Evolutionary conservation across 2,329 filamentous ascomycete genomes (phyloP).

Genomic region (Arthrobotrys pseudoclavata): DNA sequence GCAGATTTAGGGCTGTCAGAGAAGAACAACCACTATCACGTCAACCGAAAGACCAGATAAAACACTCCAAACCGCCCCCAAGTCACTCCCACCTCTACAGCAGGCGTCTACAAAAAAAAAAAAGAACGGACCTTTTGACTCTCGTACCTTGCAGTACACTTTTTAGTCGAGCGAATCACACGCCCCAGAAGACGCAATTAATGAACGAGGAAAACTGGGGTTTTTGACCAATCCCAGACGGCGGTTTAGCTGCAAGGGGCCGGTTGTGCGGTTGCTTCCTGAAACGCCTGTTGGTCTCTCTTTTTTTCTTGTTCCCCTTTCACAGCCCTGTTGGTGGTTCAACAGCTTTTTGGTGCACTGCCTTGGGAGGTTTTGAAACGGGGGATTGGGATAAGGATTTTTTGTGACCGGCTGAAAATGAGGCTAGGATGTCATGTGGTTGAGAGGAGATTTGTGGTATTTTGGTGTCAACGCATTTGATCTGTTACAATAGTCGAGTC

Average conservation of each 20-base stretch:
- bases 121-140: neutral
- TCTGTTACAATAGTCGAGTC: neutral
- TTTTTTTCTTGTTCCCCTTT: neutral
- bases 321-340: slow-evolving; percentile 6
- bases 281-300: slow-evolving; percentile 11
- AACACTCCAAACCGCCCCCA: slow-evolving; percentile 8
- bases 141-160: neutral
- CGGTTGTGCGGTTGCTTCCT: slow-evolving; percentile 24
- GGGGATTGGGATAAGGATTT: neutral
- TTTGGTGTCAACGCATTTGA: slow-evolving; percentile 1
- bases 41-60: slow-evolving; percentile 22
- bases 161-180: slow-evolving; percentile 18
- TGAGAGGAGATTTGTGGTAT: neutral
- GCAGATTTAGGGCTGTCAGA: neutral
- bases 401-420: neutral
- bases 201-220: neutral
- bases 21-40: slow-evolving; percentile 12
- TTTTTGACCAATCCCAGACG: slow-evolving; percentile 3
- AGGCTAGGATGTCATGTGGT: slow-evolving; percentile 4
- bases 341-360: slow-evolving; percentile 1
- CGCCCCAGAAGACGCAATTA: neutral
- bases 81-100: neutral
- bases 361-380: slow-evolving; percentile 19
- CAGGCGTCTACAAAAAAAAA: neutral
- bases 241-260: slow-evolving; percentile 27